Base-by-base conservation (phyloP, 352 stramenopile genomes). In the Pythium monospermum region DNA sequence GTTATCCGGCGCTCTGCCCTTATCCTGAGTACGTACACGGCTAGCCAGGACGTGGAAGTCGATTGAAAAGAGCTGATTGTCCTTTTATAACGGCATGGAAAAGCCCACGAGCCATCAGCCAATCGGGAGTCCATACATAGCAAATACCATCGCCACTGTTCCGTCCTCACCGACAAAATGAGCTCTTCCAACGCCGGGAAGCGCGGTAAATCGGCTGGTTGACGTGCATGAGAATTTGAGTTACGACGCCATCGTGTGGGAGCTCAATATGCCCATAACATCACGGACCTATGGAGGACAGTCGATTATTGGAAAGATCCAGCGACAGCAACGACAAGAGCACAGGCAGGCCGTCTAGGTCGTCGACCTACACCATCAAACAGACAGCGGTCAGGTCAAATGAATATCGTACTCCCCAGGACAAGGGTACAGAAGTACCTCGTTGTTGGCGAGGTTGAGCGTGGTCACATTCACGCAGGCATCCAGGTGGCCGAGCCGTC, bases 131-230 rank as follows among this genome's bases (percentile, higher is more conserved):
- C n/a, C n/a, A n/a, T n/a, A n/a, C n/a, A n/a, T n/a, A n/a, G n/a
- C n/a, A n/a, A n/a, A n/a, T n/a, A n/a, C n/a, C n/a, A n/a, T n/a
- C n/a, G 30, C 30, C 28, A 32, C 22, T 12, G 47, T 36, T 12
- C 8, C 0, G 16, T 15, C 37, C 52, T 7, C 55, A 90, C 79
- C 31, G 62, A 57, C 4, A 90, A 12, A 16, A 61, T 35, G 38
- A 90, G 64, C 33, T 87, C 72, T 61, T 87, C 79, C 0, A 87
- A 53, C 1, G 59, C 49, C 1, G 71, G 73, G 11, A 79, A 63
- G 0, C 26, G 16, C 4, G 72, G 70, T 23, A 90, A 16, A 35
- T 65, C 64, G 21, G 76, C 77, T 85, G 43, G n/a, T n/a, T n/a
- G n/a, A n/a, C n/a, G n/a, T n/a, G n/a, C n/a, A n/a, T n/a, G n/a